These are phyloP conservation scores for Scalesia atractyloides DNA, from an alignment of 129 eudicot genomes.

Conservation along the genomic window DNA sequence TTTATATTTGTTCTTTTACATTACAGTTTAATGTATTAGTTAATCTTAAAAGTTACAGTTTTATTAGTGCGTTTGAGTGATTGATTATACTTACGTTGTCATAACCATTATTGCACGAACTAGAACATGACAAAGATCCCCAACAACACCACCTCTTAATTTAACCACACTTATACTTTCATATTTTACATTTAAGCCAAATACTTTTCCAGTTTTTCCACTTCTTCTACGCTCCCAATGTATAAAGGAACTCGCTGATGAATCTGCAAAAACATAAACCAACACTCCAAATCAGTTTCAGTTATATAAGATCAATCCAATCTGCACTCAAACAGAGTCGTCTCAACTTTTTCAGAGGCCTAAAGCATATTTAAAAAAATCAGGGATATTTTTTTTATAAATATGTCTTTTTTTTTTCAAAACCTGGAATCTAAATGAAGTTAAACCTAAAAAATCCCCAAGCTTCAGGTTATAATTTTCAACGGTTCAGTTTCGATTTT, in stretches of 20 bases:
- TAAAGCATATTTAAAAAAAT: too few species aligned
- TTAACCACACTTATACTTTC: conserved; percentile 8
- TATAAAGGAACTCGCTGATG: conserved; percentile 92
- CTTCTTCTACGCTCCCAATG: conserved; percentile 91
- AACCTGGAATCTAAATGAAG: too few species aligned
- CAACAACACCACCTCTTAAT: conserved; percentile 8
- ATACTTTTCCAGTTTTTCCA: conserved; percentile 88
- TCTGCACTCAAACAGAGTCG: too few species aligned
- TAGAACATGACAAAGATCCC: background rate
- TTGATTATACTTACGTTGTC: background rate
- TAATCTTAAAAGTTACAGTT: too few species aligned
- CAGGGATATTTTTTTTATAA: too few species aligned
- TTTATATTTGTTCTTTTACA: too few species aligned
- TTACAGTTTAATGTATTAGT: too few species aligned
- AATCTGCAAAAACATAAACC: conserved; percentile 54
- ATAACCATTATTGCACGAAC: background rate
- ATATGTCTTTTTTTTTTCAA: too few species aligned
- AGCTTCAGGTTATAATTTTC: too few species aligned
- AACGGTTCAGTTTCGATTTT: too few species aligned
- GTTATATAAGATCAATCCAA: background rate
- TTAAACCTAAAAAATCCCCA: too few species aligned
- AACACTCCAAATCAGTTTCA: background rate
- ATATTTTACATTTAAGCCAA: conserved; percentile 44
- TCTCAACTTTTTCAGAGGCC: too few species aligned
- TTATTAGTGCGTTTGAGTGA: background rate